Base-by-base conservation (phyloP, 768 basidiomycete genomes). In the Psilocybe azurescens region DNA sequence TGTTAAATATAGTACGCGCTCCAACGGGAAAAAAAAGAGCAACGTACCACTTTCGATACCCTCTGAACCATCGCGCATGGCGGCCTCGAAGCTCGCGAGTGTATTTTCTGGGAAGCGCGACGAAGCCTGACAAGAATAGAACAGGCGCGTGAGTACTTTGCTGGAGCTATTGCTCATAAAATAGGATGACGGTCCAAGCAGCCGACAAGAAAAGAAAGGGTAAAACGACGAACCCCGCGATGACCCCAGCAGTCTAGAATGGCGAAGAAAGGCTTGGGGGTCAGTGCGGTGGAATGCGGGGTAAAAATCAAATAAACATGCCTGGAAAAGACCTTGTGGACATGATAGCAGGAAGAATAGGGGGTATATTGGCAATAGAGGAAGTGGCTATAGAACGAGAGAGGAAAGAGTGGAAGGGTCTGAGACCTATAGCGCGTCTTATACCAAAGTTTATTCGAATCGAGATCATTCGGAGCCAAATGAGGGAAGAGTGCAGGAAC, bases 41-140 rank as follows among this genome's bases (percentile, higher is more conserved):
- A 80, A 78, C 87, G 78, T 95, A 97, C 97, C 96, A 74, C 93
- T 95, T 85, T 99, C 97, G 71, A 99, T 97, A 68, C 83, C 96
- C 74, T 99, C 95, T 50, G 95, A 91, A 62, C 97, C 97, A 79
- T 97, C 95, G 51, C 88, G 88, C 64, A 97, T 94, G 72, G 97
- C 97, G 65, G 92, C 93, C 73, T 94, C 89, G 78, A 99, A 99
- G 78, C 93, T 94, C 38, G 93, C 93, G 65, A 95, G 85, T 53
- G 95, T 97, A 81, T 99, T 99, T 78, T 99, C 97, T 3, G 94
- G 94, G 75, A 85, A 94, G 16, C 84, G 81, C 24, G 92, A 86
- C 28, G 93, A 95, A 51, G 95, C 95, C 94, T 95, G 51, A 61
- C 61, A 54, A 58, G 9, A 58, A 56, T 38, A 33, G 36, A 20